Conservation (phyloP, 2,329 filamentous ascomycete species). For the Parascedosporium putredinis region DNA sequence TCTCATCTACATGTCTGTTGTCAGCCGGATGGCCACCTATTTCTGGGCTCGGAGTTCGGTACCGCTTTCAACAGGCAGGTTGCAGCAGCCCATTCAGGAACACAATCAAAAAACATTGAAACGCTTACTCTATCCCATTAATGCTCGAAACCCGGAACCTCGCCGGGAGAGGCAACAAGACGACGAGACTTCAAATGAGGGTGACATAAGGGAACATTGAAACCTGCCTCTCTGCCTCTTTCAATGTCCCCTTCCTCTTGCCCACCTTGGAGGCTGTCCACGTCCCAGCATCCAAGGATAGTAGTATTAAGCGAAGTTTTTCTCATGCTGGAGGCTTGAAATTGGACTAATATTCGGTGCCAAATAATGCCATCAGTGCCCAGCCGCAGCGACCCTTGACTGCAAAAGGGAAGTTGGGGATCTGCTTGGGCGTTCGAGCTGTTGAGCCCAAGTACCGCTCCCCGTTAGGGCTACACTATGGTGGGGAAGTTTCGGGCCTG, state of each 20-base stretch:
- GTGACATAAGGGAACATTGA: too few species aligned
- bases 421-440: not conserved
- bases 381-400: too few species aligned
- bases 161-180: not conserved
- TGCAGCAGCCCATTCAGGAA: too few species aligned
- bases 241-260: too few species aligned
- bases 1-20: conserved; percentile 4
- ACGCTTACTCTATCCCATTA: not conserved
- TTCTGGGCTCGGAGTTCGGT: not conserved
- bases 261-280: too few species aligned
- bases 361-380: not conserved
- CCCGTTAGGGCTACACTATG: not conserved
- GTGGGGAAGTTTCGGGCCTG: not conserved
- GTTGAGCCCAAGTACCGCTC: too few species aligned
- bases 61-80: not conserved
- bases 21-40: not conserved
- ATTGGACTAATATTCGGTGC: not conserved
- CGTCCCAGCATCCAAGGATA: not conserved
- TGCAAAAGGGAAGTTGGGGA: too few species aligned
- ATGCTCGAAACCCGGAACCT: not conserved
- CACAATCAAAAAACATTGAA: not conserved
- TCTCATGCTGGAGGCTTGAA: not conserved
- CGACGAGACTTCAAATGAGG: too few species aligned
- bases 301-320: not conserved
- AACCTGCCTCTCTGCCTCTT: too few species aligned